Evolutionary conservation across 441 rosid species (phyloP).

Genomic region (Mallotus japonicus): DNA sequence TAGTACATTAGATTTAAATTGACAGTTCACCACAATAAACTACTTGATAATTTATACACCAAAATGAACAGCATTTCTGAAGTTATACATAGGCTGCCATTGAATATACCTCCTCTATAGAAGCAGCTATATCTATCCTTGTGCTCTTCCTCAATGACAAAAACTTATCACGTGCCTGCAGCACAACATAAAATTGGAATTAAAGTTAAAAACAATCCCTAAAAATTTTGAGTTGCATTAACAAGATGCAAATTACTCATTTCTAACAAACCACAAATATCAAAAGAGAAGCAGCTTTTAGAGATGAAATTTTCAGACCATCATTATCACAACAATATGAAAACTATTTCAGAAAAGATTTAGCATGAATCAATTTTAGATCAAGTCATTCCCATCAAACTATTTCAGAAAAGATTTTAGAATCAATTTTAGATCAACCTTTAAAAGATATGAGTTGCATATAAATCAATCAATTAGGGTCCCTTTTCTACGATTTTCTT

Average conservation of each 20-base stretch:
- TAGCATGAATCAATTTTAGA: background rate
- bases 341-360: background rate
- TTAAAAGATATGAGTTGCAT: background rate
- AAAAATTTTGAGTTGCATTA: slow-evolving; percentile 16
- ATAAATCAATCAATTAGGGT: slow-evolving; percentile 3
- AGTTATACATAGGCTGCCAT: background rate
- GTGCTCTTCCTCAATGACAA: slow-evolving; percentile 84
- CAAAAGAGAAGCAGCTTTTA: slow-evolving; percentile 3
- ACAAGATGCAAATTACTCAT: background rate
- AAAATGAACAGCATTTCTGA: slow-evolving; percentile 13
- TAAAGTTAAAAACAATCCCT: background rate
- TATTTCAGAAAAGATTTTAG: no score
- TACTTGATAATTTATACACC: slow-evolving; percentile 22
- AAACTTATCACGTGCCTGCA: slow-evolving; percentile 90
- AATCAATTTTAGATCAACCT: background rate
- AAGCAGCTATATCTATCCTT: slow-evolving; percentile 66
- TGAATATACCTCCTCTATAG: slow-evolving; percentile 69
- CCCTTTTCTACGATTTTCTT: background rate
- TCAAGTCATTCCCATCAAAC: background rate
- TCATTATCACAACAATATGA: background rate
- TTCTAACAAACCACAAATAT: slow-evolving; percentile 5
- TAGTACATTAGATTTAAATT: slow-evolving; percentile 46
- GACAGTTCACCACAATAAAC: slow-evolving; percentile 31
- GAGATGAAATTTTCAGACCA: slow-evolving; percentile 6
- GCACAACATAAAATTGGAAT: slow-evolving; percentile 24